Percentiles rank a stretch among this genome's conserved stretches.
Conservation (phyloP, 1,284 basidiomycete species). For the Malassezia equina region DNA sequence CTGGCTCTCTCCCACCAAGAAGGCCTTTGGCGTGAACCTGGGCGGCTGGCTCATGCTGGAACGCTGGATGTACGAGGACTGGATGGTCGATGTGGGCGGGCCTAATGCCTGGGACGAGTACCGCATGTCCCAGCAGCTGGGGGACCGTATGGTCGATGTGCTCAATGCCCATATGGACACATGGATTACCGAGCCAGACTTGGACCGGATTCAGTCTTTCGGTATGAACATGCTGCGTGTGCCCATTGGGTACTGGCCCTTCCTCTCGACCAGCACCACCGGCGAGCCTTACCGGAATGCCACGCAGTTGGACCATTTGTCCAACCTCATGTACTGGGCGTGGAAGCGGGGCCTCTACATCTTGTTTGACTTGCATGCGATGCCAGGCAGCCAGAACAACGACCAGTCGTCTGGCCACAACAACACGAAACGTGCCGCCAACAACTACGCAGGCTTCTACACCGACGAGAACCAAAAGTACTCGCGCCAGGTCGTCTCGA, state of each 20-base stretch:
- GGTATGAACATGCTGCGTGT: conserved; percentile 49
- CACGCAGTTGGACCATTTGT: conserved; percentile 30
- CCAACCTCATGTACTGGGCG: conserved; percentile 38
- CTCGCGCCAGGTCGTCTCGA: conserved; percentile 29
- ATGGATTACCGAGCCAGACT: conserved; percentile 49
- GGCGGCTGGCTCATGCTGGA: conserved; percentile 45
- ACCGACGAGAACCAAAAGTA: conserved; percentile 23
- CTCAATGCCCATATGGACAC: conserved; percentile 45
- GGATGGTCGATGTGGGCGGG: conserved; percentile 46
- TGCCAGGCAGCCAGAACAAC: conserved; percentile 50
- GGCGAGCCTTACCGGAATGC: conserved; percentile 32
- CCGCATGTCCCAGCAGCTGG: conserved; percentile 39
- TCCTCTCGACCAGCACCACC: conserved; percentile 28
- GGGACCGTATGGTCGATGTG: conserved; percentile 21
- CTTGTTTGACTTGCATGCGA: conserved; percentile 50
- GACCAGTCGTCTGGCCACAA: conserved; percentile 45
- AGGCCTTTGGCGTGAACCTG: conserved; percentile 41
- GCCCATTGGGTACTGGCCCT: conserved; percentile 48
- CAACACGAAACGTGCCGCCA: conserved; percentile 21
- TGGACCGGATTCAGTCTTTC: conserved; percentile 37
- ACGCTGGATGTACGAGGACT: conserved; percentile 50
- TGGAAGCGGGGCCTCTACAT: conserved; percentile 49
- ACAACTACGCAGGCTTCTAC: conserved; percentile 30
- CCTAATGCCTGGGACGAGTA: conserved; percentile 49
- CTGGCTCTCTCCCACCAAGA: conserved; percentile 39